Conservation (phyloP, 2,329 filamentous ascomycete genomes). For the Cercospora citrullina region DNA sequence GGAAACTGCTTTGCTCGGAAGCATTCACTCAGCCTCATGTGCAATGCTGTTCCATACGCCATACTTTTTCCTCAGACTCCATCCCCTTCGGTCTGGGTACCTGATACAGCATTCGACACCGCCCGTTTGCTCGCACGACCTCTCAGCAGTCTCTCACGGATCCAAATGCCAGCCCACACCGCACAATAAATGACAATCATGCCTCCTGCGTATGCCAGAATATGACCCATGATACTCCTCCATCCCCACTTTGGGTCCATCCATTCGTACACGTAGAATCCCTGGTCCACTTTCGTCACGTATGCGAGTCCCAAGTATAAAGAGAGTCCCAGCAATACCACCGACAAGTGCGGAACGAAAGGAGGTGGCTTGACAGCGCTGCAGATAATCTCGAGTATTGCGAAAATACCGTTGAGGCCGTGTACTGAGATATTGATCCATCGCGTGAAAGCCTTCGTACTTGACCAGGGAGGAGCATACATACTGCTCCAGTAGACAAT, state of each 20-base stretch:
- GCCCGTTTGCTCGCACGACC: background rate
- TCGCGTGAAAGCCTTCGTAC: conserved; percentile 8
- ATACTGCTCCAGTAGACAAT: conserved; percentile 22
- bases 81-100: background rate
- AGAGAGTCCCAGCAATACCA: conserved; percentile 12
- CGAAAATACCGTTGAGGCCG: conserved; percentile 22
- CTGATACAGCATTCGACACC: background rate
- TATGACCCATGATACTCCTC: conserved; percentile 16
- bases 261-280: conserved; percentile 21
- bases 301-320: conserved; percentile 20
- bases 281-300: conserved; percentile 13
- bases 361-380: conserved; percentile 16
- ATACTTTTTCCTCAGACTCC: background rate
- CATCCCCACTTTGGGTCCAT: conserved; percentile 19
- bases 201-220: conserved; percentile 18
- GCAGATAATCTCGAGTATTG: conserved; percentile 16
- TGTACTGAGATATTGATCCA: conserved; percentile 25
- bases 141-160: background rate
- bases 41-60: background rate
- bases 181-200: conserved; percentile 16
- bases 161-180: conserved; percentile 17
- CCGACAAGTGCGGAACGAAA: conserved; percentile 13
- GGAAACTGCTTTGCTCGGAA: background rate
- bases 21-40: background rate
- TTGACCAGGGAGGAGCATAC: conserved; percentile 15